Evolutionary conservation across 2,329 filamentous ascomycete genomes (phyloP), one percentile per base, ranked within the genome.

Genomic region (Nemania bipapillata): DNA sequence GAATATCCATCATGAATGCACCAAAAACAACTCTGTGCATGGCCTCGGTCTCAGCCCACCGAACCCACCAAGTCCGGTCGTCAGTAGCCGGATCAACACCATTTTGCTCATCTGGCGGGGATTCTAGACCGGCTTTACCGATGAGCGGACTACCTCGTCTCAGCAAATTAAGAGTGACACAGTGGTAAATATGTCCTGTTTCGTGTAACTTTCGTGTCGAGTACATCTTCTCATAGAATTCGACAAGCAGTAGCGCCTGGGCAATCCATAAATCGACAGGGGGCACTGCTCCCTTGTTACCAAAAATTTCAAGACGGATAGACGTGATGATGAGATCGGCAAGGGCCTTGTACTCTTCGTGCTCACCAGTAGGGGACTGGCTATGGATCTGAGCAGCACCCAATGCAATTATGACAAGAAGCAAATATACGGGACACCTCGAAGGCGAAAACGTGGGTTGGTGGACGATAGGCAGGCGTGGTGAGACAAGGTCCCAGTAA

Each of bases 161-260:
- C 83, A 97, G 93, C 50, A 97, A 82, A 0, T 92, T 96, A 62
- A 97, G 83, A 0, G 93, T 95, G 0, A 92, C 93, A 4, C 92
- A 91, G 76, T 97, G 94, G 75, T 97, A 94, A 42, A 97, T 96
- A 74, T 97, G 93, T 0, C 93, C 92, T 72, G 94, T 86, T 79
- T 97, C 94, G 79, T 97, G 94, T 28, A 97, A 83, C 17, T 88
- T 87, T 49, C 93, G 86, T 0, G 92, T 94, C 1, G 92, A 93
- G 78, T 92, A 96, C 87, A 96, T 91, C 84, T 97, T 97, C 81
- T 97, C 94, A 75, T 95, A 97, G 4, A 94, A 88, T 77, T 97
- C 94, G 1, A 97, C 83, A 3, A 97, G 83, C 1, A 97, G 81
- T 52, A 97, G 82, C 0, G 93, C 90, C 77, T 97, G 94, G 71